Conservation (phyloP, 352 stramenopile genomes). For the Globisporangium irregulare region DNA sequence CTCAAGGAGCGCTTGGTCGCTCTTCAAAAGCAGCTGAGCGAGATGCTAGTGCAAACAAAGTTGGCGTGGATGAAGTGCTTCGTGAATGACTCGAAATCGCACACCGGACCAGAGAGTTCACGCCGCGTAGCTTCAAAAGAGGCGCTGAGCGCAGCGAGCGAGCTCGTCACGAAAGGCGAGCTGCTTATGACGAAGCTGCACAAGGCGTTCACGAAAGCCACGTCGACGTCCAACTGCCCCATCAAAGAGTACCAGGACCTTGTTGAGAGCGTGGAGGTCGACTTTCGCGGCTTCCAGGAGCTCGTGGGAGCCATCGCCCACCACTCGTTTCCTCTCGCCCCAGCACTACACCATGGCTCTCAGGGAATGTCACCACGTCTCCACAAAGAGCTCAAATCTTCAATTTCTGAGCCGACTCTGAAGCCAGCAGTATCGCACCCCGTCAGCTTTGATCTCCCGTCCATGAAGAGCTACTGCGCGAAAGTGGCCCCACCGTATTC, state of each 20-base stretch:
- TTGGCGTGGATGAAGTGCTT: conserved; percentile 71
- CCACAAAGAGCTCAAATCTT: not conserved
- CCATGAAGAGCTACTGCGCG: conserved; percentile 67
- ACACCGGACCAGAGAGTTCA: not conserved
- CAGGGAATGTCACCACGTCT: not conserved
- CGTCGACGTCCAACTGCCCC: conserved; percentile 21
- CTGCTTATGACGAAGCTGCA: conserved; percentile 33
- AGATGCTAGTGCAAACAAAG: conserved; percentile 48
- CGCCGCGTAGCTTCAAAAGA: not conserved
- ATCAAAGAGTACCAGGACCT: conserved; percentile 49
- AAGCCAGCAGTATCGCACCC: conserved; percentile 11
- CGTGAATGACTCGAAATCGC: not conserved
- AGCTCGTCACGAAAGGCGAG: conserved; percentile 48
- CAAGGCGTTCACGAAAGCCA: conserved; percentile 38
- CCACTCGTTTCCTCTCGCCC: conserved; percentile 4
- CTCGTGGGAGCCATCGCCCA: conserved; percentile 30
- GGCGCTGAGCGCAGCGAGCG: conserved; percentile 12
- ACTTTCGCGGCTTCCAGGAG: conserved; percentile 37
- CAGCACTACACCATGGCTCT: not conserved
- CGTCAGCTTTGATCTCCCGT: conserved; percentile 49
- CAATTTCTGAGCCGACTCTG: not conserved
- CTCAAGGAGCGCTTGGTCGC: conserved; percentile 39
- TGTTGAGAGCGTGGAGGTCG: conserved; percentile 34
- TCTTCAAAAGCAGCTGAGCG: conserved; percentile 36
- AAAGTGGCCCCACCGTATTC: conserved; percentile 58